Percentiles rank a stretch among this genome's conserved stretches.
Conservation (phyloP, 306 rosid genomes). For the Gynostemma pentaphyllum region DNA sequence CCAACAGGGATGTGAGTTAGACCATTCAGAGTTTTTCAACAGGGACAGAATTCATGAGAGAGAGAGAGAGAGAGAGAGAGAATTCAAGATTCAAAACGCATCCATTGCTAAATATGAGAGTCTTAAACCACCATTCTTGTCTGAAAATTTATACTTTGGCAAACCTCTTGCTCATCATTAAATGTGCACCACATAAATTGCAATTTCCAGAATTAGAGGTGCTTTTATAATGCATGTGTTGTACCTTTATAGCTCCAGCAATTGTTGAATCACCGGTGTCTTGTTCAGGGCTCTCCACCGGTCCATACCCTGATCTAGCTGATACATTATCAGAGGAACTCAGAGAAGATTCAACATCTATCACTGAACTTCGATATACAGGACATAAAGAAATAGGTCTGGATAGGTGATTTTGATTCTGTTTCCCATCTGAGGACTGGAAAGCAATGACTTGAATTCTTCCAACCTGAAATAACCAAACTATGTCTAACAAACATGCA, state of each 20-base stretch:
- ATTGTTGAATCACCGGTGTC: conserved; percentile 75
- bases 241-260: conserved; percentile 55
- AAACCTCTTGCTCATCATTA: conserved; percentile 7
- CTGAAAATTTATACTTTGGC: neutral
- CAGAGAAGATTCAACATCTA: conserved; percentile 79
- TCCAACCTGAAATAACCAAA: conserved; percentile 56
- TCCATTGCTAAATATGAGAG: neutral
- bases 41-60: too few species aligned
- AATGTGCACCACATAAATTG: neutral
- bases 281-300: conserved; percentile 40
- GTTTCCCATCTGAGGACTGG: conserved; percentile 92
- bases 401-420: conserved; percentile 40
- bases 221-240: neutral
- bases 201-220: conserved; percentile 7
- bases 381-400: conserved; percentile 59
- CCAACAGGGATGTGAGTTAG: neutral
- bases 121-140: neutral
- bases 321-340: conserved; percentile 61
- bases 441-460: conserved; percentile 97
- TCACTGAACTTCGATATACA: conserved; percentile 51
- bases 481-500: conserved; percentile 9
- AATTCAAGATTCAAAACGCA: neutral
- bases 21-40: too few species aligned
- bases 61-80: too few species aligned
- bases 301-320: conserved; percentile 32